Conservation (phyloP, 2,329 filamentous ascomycete species). For the Myriangium duriaei region DNA sequence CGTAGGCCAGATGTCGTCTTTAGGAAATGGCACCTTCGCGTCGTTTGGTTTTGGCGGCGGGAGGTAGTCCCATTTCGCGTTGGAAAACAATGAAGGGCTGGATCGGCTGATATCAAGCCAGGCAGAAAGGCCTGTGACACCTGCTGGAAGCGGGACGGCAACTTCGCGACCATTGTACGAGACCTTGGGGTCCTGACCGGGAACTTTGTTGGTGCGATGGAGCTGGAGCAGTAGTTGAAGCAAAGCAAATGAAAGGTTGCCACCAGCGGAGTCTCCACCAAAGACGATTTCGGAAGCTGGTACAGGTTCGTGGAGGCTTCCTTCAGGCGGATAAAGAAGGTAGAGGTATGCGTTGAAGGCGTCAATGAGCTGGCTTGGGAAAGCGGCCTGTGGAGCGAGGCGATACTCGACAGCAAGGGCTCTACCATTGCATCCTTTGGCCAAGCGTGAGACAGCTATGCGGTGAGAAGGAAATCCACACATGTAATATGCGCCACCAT, state of each 20-base stretch:
- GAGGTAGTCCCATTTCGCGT: slow-evolving; percentile 52
- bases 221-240: slow-evolving; percentile 58
- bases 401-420: slow-evolving; percentile 64
- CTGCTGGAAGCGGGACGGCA: slow-evolving; percentile 53
- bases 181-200: slow-evolving; percentile 35
- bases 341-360: slow-evolving; percentile 60
- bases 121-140: slow-evolving; percentile 48
- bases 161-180: slow-evolving; percentile 49
- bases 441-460: slow-evolving; percentile 44
- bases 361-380: slow-evolving; percentile 63
- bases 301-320: slow-evolving; percentile 54
- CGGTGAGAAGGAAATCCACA: slow-evolving; percentile 60
- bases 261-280: slow-evolving; percentile 64
- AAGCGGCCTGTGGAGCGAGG: slow-evolving; percentile 60
- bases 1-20: slow-evolving; percentile 39
- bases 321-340: slow-evolving; percentile 58
- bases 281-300: slow-evolving; percentile 55
- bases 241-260: slow-evolving; percentile 54
- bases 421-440: slow-evolving; percentile 53
- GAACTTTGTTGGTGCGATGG: slow-evolving; percentile 27
- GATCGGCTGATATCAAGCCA: slow-evolving; percentile 61
- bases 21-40: slow-evolving; percentile 25
- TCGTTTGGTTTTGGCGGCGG: slow-evolving; percentile 29
- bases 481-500: slow-evolving; percentile 63
- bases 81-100: slow-evolving; percentile 42